phyloP scores from a whole-genome alignment of 306 rosid genomes.

The Vigna trinervia region DNA sequence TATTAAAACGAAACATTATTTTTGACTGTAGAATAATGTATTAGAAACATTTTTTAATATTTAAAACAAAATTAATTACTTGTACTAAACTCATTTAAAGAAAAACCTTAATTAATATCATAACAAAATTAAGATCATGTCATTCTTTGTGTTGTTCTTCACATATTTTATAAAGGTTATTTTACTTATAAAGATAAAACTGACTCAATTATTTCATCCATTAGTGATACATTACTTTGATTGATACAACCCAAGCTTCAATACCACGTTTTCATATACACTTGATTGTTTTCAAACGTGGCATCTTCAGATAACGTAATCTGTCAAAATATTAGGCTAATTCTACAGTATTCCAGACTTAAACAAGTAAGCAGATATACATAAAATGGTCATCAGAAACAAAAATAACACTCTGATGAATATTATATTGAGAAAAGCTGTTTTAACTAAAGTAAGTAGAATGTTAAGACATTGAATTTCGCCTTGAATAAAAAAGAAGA shows the following conservation, averaged over 20 bases:
- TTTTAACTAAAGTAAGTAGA: not conserved
- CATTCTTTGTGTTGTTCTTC: too few species aligned
- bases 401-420: not conserved
- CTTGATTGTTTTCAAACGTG: too few species aligned
- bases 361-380: too few species aligned
- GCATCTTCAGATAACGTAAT: not conserved
- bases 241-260: not conserved
- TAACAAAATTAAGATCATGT: not conserved
- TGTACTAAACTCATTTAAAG: too few species aligned
- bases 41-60: not conserved
- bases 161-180: too few species aligned
- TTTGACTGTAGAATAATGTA: too few species aligned
- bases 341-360: not conserved
- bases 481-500: not conserved
- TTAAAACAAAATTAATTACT: not conserved
- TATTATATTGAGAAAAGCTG: not conserved
- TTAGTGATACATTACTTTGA: conserved; percentile 12
- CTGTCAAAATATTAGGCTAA: not conserved
- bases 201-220: not conserved
- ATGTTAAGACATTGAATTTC: not conserved
- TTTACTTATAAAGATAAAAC: too few species aligned
- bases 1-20: too few species aligned
- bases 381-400: too few species aligned
- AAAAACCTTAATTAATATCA: not conserved
- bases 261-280: not conserved